These are phyloP conservation scores for Aspergillus sp. DNA, from an alignment of 2,329 filamentous ascomycete genomes.

Conservation along the genomic window DNA sequence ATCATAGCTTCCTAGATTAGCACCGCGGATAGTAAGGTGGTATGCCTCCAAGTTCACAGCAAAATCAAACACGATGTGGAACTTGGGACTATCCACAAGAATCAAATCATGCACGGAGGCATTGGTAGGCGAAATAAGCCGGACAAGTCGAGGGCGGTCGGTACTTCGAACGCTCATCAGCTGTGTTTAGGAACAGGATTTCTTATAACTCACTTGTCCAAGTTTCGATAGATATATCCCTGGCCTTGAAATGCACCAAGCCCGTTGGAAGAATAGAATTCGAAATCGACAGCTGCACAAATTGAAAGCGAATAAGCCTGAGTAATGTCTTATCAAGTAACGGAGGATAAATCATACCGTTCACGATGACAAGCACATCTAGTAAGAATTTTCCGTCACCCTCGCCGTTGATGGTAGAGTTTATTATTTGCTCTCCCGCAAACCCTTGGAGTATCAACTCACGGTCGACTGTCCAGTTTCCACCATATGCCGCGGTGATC, in stretches of 20 bases:
- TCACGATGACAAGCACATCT: slow-evolving; percentile 35
- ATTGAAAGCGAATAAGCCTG: too few species aligned
- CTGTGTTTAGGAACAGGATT: background rate
- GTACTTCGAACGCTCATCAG: slow-evolving; percentile 11
- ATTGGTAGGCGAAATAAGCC: slow-evolving; percentile 28
- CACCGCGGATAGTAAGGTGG: slow-evolving; percentile 41
- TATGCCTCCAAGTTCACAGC: slow-evolving; percentile 41
- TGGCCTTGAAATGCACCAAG: slow-evolving; percentile 39
- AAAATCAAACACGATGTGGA: slow-evolving; percentile 41
- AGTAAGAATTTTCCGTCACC: slow-evolving; percentile 33
- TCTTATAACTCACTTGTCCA: slow-evolving; percentile 26
- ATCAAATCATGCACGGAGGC: slow-evolving; percentile 36
- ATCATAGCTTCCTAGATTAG: slow-evolving; percentile 40
- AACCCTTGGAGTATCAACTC: slow-evolving; percentile 32
- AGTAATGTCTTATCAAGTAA: too few species aligned
- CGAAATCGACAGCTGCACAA: slow-evolving; percentile 33
- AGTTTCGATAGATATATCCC: slow-evolving; percentile 35
- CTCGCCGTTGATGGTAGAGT: slow-evolving; percentile 37
- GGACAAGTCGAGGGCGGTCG: slow-evolving; percentile 23
- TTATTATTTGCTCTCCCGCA: slow-evolving; percentile 30
- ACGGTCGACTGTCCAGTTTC: slow-evolving; percentile 31
- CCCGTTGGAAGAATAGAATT: slow-evolving; percentile 39
- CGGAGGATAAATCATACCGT: slow-evolving; percentile 18
- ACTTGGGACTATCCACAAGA: slow-evolving; percentile 38
- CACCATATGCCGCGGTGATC: slow-evolving; percentile 34